Evolutionary conservation across 1,284 basidiomycete genomes (phyloP), one percentile per base, ranked within the genome.

Genomic region (Irpex rosettiformis): DNA sequence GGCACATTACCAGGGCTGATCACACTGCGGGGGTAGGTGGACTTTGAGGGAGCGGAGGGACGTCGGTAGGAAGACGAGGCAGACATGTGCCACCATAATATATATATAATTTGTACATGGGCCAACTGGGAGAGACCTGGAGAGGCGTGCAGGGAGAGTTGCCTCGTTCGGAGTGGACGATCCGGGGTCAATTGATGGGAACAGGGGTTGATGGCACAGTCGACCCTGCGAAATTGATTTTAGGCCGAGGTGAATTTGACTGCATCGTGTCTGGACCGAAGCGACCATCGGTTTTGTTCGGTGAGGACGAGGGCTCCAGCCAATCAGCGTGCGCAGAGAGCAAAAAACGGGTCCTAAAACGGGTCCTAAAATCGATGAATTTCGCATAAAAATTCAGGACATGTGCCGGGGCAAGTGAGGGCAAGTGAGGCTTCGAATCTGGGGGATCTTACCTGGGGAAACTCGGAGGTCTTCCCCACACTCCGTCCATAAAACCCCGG

Each of bases 401-500:
- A 40, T 40, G 33, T 40, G 33, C 33, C 33, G 33, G 13, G 33
- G 33, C n/a, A n/a, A n/a, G n/a, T n/a, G n/a, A n/a, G n/a, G n/a
- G n/a, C n/a, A n/a, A 40, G 13, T 40, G 1, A 2, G 22, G 6
- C 24, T 13, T 24, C 13, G 48, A 51, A n/a, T 16, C 25, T 51
- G 10, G 22, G n/a, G n/a, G 48, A 28, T 51, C 24, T 16, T 13
- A 51, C 25, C 48, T 51, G 48, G 48, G 48, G 48, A 8, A 40
- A 40, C 28, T 28, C 48, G 48, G 48, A 13, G 22, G 48, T 13
- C 48, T 29, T 51, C 48, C 48, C 48, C 48, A 51, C 48, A 43
- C 49, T 25, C 29, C 49, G 10, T 13, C 27, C 58, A 52, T 59
- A 56, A 59, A 56, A 53, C 49, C 48, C 16, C 55, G 25, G 55